Conservation (phyloP, 2,329 filamentous ascomycete genomes). For the Aspergillus brunneoviolaceus region DNA sequence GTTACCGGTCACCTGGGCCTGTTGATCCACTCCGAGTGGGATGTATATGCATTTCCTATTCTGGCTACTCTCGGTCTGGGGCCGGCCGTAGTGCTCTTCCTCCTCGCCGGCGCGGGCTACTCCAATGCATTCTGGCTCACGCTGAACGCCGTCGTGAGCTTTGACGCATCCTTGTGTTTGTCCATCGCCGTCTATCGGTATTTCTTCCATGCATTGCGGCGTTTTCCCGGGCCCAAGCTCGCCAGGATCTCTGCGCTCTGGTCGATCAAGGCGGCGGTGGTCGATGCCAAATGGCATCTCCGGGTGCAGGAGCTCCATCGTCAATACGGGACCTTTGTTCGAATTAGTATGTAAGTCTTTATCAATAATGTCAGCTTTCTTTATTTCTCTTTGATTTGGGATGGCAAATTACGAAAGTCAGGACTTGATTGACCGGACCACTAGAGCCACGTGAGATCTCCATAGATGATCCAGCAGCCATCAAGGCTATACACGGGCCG, state of each 20-base stretch:
- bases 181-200: slow-evolving; percentile 11
- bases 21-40: slow-evolving; percentile 11
- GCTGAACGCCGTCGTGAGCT: not conserved
- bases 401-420: too few relatives aligned
- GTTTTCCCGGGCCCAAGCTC: slow-evolving; percentile 2
- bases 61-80: not conserved
- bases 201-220: slow-evolving; percentile 5
- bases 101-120: not conserved
- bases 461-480: slow-evolving; percentile 8
- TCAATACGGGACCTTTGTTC: slow-evolving; percentile 9
- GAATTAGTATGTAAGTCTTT: slow-evolving; percentile 9
- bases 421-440: not conserved
- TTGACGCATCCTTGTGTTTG: not conserved
- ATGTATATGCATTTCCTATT: not conserved
- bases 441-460: slow-evolving; percentile 12
- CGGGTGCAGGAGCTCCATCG: slow-evolving; percentile 8
- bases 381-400: not conserved
- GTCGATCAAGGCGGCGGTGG: not conserved
- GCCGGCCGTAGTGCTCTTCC: not conserved
- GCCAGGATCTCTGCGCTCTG: slow-evolving; percentile 7
- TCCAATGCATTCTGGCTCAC: not conserved
- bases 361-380: not conserved
- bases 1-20: not conserved
- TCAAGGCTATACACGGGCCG: slow-evolving; percentile 7
- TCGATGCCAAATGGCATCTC: slow-evolving; percentile 9